A percentile compares a stretch with the other conserved stretches of the same genome.
Evolutionary conservation across 2,329 filamentous ascomycete genomes (phyloP).

Genomic region (Apiospora phragmitis): DNA sequence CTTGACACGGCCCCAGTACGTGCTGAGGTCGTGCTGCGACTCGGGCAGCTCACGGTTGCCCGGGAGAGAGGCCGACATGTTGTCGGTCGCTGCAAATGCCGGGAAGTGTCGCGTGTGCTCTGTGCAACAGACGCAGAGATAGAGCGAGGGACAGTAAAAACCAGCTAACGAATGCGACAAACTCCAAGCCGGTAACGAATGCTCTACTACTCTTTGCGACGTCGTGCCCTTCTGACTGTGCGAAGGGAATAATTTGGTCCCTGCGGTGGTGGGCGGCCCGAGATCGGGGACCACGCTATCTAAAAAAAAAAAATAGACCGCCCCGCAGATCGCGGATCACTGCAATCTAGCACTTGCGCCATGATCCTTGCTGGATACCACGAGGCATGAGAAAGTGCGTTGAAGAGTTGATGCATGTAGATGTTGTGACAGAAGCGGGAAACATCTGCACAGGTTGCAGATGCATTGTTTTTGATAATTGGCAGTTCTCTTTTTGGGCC

Average conservation of each 20-base stretch:
- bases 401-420: background rate
- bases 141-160: no score
- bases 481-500: background rate
- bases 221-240: background rate
- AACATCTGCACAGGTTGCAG: background rate
- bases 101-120: background rate
- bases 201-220: background rate
- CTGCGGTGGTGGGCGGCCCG: background rate
- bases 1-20: constrained; percentile 92
- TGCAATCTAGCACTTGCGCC: background rate
- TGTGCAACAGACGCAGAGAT: background rate
- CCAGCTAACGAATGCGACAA: background rate
- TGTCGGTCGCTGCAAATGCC: constrained; percentile 12
- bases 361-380: background rate
- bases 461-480: background rate
- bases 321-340: background rate
- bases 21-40: constrained; percentile 88
- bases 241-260: background rate
- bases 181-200: background rate
- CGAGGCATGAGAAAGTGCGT: background rate
- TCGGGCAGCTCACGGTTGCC: constrained; percentile 79
- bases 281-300: background rate
- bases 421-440: background rate
- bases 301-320: background rate
- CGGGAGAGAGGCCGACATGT: constrained; percentile 66